Evolutionary conservation across 306 rosid genomes (phyloP).

Genomic region (Datisca glomerata): DNA sequence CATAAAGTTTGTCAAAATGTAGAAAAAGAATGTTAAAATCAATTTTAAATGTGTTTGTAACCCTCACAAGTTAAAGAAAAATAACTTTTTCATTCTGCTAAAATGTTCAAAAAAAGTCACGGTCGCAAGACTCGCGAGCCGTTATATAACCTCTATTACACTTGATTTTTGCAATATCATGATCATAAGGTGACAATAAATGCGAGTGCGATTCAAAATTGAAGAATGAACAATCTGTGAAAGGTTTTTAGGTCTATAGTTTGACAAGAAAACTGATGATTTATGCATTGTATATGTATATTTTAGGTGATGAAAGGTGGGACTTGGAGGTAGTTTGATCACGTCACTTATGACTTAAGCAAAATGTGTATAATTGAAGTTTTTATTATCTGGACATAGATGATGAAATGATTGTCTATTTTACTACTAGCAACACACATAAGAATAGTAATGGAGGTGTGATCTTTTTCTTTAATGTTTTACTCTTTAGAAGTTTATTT

Average conservation of each 20-base stretch:
- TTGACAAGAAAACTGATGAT: conserved; percentile 86
- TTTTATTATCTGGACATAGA: conserved; percentile 86
- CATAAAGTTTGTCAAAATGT: too few relatives aligned
- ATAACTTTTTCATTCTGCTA: too few relatives aligned
- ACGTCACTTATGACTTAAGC: conserved; percentile 68
- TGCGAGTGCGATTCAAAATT: too few relatives aligned
- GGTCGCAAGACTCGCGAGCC: too few relatives aligned
- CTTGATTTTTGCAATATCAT: too few relatives aligned
- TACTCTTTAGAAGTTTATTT: not conserved
- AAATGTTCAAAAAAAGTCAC: too few relatives aligned
- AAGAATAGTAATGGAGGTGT: conserved; percentile 74
- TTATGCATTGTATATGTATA: conserved; percentile 88
- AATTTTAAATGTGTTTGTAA: too few relatives aligned
- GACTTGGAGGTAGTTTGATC: conserved; percentile 84
- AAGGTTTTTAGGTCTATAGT: conserved; percentile 81
- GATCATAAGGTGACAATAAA: too few relatives aligned
- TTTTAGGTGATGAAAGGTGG: conserved; percentile 68
- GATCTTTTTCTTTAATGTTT: not conserved
- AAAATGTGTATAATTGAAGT: conserved; percentile 57
- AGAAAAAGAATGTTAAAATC: too few relatives aligned
- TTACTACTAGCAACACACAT: conserved; percentile 70
- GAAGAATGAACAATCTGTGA: conserved; percentile 84
- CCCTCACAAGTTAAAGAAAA: too few relatives aligned
- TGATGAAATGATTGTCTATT: conserved; percentile 69
- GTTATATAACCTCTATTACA: too few relatives aligned